Conservation (phyloP, 2,329 filamentous ascomycete genomes). For the Pestalotiopsis sp. region DNA sequence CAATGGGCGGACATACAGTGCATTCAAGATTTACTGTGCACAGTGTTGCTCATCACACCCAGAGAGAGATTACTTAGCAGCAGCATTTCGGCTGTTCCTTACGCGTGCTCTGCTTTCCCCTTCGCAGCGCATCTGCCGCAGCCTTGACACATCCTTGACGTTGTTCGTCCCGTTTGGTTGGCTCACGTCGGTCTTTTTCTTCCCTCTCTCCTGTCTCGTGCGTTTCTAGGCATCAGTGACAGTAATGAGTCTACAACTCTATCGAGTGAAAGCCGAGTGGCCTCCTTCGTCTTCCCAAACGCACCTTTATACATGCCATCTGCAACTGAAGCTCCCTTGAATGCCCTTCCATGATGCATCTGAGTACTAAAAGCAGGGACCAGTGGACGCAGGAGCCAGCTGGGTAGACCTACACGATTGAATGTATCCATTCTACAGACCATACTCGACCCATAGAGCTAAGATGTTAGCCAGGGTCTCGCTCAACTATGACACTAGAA, state of each 20-base stretch:
- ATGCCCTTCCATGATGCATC: not conserved
- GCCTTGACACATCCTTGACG: slow-evolving; percentile 8
- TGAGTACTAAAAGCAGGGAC: not conserved
- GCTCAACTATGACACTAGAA: not conserved
- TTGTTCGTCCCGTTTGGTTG: not conserved
- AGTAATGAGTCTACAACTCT: not conserved
- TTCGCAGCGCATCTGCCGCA: slow-evolving; percentile 2
- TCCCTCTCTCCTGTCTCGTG: not conserved
- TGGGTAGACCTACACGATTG: not conserved
- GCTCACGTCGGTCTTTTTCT: not conserved
- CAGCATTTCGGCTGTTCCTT: not conserved
- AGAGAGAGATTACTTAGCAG: not conserved
- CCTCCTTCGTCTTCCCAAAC: not conserved
- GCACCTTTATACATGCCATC: not conserved
- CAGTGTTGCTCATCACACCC: not conserved
- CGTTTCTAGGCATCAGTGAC: not conserved
- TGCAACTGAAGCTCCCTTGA: not conserved
- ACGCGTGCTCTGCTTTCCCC: not conserved
- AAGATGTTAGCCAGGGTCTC: slow-evolving; percentile 8
- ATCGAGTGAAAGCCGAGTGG: not conserved
- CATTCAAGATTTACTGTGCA: not conserved
- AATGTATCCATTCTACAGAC: not conserved
- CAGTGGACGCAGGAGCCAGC: not conserved
- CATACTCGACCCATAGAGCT: not conserved
- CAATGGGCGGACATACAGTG: not conserved